Evolutionary conservation across 345 rosid genomes (phyloP), one percentile per base, ranked within the genome.

Genomic region (Camelina hispida): DNA sequence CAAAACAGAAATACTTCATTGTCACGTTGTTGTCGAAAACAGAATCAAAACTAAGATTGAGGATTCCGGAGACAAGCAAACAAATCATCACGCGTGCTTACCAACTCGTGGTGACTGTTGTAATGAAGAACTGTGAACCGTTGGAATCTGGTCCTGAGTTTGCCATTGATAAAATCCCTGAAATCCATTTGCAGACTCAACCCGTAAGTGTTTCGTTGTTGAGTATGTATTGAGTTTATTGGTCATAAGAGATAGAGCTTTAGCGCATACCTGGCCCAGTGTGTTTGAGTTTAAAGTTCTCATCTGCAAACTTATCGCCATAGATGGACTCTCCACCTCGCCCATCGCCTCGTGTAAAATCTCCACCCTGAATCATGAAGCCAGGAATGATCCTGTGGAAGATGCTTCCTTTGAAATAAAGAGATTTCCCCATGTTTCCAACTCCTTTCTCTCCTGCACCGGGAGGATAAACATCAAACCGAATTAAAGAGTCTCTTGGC

Each of bases 281-380:
- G 81, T 95, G 98, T 81, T 92, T 95, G 74, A 95, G 80, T 82
- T 87, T 87, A 84, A 95, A 92, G 80, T 92, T 95, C 78, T 95
- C 98, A 77, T 95, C 99, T 2, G 90, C 80, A 76, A 95, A 95
- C 62, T 80, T 87, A 38, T 88, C 86, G 2, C 99, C 97, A 14
- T 92, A 92, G 30, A 95, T 89, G 0, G 99, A 95, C 80, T 95
- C 98, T 50, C 98, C 97, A 63, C 98, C 99, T 65, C 93, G 79
- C 20, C 99, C 99, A 67, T 95, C 96, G 1, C 97, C 99, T 15
- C 32, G 87, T 28, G 99, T 95, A 65, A 95, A 95, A 66, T 95
- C 99, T 69, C 97, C 98, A 23, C 99, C 97, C n/a, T 92, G 99
- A 79, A 95, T 87, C 98, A 90, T 88, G 63, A 95, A 92, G 80